phyloP scores from a whole-genome alignment of 148 eudicot genomes.

The Rhododendron mucronatum region DNA sequence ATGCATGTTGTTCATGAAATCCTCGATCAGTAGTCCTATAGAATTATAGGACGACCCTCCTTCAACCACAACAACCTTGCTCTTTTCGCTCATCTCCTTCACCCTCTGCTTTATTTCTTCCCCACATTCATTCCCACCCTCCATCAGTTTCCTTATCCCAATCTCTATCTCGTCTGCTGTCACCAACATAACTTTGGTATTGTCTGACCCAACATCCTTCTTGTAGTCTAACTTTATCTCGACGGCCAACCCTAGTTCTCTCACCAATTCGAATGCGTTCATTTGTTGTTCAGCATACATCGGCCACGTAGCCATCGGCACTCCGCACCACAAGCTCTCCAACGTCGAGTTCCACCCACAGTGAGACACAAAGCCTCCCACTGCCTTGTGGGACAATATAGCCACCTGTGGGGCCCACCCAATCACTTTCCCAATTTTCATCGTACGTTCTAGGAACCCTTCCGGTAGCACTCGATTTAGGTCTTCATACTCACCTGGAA shows the following conservation, averaged over 20 bases:
- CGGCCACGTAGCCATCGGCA: no score
- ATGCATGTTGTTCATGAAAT: background rate
- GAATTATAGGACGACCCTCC: constrained; percentile 22
- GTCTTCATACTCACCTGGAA: background rate
- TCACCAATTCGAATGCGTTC: no score
- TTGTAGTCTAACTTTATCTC: no score
- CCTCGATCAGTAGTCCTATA: constrained; percentile 13
- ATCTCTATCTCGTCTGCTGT: constrained; percentile 15
- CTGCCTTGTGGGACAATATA: constrained; percentile 15
- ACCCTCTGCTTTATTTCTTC: constrained; percentile 7
- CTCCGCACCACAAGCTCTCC: no score
- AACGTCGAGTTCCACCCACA: constrained; percentile 15
- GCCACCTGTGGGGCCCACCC: constrained; percentile 41
- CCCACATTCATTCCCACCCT: background rate
- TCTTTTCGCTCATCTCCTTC: constrained; percentile 4
- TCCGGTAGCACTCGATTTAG: constrained; percentile 20
- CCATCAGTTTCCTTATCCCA: constrained; percentile 21
- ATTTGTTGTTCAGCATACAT: no score
- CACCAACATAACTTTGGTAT: no score
- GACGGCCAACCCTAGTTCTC: no score
- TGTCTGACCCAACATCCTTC: no score
- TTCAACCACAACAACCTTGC: constrained; percentile 17
- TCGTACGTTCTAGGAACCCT: constrained; percentile 32
- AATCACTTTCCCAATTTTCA: constrained; percentile 20
- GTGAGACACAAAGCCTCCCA: constrained; percentile 28